These are phyloP conservation scores for Mycena floridula DNA, from an alignment of 768 basidiomycete species.

Conservation along the genomic window DNA sequence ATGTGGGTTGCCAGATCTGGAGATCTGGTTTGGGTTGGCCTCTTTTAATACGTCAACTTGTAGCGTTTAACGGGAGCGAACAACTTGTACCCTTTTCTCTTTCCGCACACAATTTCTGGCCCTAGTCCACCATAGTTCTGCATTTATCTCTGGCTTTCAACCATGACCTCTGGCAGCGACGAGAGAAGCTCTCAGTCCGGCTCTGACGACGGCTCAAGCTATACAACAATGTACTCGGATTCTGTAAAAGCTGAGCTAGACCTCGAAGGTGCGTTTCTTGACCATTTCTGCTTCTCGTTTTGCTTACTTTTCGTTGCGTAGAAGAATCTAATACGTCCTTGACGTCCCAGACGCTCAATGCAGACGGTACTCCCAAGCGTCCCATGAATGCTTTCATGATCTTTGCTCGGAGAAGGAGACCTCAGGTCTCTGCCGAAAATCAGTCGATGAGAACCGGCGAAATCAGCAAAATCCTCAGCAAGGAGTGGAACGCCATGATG, in stretches of 20 bases:
- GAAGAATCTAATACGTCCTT: slow-evolving; percentile 35
- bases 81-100: too few species aligned
- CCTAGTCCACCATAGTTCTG: too few species aligned
- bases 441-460: slow-evolving; percentile 89
- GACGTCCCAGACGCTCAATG: slow-evolving; percentile 76
- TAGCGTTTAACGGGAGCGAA: too few species aligned
- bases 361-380: slow-evolving; percentile 83
- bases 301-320: slow-evolving; percentile 8
- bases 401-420: slow-evolving; percentile 75
- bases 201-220: slow-evolving; percentile 47
- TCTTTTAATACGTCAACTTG: too few species aligned
- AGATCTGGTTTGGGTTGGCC: too few species aligned
- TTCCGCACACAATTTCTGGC: too few species aligned
- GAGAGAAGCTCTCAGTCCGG: slow-evolving; percentile 46
- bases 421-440: slow-evolving; percentile 82
- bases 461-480: slow-evolving; percentile 82
- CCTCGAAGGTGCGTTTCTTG: slow-evolving; percentile 34
- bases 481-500: slow-evolving; percentile 80
- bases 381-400: slow-evolving; percentile 97
- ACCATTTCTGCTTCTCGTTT: slow-evolving; percentile 9
- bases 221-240: slow-evolving; percentile 28
- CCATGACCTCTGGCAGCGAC: too few species aligned
- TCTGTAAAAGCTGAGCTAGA: slow-evolving; percentile 34
- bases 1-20: too few species aligned
- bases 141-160: too few species aligned